Conservation (phyloP, 768 basidiomycete species). For the Lactifluus rugatus region DNA sequence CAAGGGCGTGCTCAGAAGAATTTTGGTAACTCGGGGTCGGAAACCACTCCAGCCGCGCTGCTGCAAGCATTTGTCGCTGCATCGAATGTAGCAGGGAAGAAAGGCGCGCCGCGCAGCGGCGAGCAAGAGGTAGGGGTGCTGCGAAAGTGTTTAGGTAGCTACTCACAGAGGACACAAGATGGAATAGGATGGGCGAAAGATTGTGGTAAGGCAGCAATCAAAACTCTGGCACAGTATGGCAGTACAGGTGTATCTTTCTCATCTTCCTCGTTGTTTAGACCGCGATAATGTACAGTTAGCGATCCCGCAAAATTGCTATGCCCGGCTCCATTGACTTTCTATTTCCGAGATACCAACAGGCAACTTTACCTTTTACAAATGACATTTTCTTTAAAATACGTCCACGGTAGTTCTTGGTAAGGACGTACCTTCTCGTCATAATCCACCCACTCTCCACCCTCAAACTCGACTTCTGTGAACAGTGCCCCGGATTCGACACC, state of each 20-base stretch:
- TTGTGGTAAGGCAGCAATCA: neutral
- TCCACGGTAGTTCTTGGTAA: neutral
- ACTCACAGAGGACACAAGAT: neutral
- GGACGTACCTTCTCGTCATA: slow-evolving; percentile 79
- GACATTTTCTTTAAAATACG: neutral
- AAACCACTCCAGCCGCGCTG: neutral
- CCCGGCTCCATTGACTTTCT: slow-evolving; percentile 57
- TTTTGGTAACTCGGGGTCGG: no score
- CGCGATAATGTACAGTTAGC: slow-evolving; percentile 1
- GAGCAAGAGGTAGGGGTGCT: no score
- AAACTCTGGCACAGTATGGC: no score
- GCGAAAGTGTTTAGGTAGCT: no score
- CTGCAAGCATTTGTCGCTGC: neutral
- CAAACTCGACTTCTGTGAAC: slow-evolving; percentile 60
- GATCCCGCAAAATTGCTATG: slow-evolving; percentile 25
- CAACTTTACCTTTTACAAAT: slow-evolving; percentile 36
- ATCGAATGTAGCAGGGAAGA: neutral
- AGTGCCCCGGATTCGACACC: slow-evolving; percentile 45
- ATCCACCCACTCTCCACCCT: slow-evolving; percentile 69
- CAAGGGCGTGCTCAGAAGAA: neutral
- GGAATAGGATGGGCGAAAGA: neutral
- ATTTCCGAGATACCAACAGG: slow-evolving; percentile 68
- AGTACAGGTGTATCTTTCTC: neutral
- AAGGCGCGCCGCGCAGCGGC: neutral
- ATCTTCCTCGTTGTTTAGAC: neutral